Evolutionary conservation across 768 basidiomycete species (phyloP).

Genomic region (Psilocybe sp.): DNA sequence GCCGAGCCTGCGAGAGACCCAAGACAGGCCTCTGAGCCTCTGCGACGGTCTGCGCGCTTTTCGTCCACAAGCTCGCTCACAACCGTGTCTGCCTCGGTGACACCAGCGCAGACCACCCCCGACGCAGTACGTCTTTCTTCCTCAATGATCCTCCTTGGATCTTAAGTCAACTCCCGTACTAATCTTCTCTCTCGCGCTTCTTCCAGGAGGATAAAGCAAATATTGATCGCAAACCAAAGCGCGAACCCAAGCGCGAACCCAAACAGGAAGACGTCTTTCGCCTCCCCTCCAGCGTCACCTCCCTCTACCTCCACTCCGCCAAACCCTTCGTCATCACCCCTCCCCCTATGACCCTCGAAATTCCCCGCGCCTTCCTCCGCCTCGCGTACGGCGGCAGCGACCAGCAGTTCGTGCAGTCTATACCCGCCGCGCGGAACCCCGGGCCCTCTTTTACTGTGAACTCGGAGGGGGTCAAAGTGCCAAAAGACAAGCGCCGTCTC

Average conservation of each 20-base stretch:
- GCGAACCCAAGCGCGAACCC: conserved; percentile 1
- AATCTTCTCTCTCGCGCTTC: too few species aligned
- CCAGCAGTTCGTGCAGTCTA: conserved; percentile 14
- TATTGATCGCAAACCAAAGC: neutral
- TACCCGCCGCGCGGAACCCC: conserved; percentile 5
- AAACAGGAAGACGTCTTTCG: neutral
- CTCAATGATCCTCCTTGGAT: too few species aligned
- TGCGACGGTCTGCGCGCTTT: too few species aligned
- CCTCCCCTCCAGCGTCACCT: neutral
- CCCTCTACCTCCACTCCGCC: conserved; percentile 8
- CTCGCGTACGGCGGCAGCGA: conserved; percentile 19
- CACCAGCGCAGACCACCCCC: too few species aligned
- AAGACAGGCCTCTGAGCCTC: too few species aligned
- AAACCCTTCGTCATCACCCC: conserved; percentile 9
- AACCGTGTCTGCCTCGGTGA: too few species aligned
- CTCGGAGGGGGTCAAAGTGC: neutral
- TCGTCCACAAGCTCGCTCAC: too few species aligned
- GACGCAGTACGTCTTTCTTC: too few species aligned
- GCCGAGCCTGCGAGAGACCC: too few species aligned
- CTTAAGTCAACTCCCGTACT: too few species aligned
- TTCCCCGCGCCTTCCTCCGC: conserved; percentile 17
- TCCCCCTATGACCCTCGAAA: conserved; percentile 1
- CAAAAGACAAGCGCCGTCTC: conserved; percentile 2
- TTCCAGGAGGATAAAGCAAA: neutral
- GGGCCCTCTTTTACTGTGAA: neutral